phyloP scores from a whole-genome alignment of 345 rosid species.

The Eutrema yunnanense region DNA sequence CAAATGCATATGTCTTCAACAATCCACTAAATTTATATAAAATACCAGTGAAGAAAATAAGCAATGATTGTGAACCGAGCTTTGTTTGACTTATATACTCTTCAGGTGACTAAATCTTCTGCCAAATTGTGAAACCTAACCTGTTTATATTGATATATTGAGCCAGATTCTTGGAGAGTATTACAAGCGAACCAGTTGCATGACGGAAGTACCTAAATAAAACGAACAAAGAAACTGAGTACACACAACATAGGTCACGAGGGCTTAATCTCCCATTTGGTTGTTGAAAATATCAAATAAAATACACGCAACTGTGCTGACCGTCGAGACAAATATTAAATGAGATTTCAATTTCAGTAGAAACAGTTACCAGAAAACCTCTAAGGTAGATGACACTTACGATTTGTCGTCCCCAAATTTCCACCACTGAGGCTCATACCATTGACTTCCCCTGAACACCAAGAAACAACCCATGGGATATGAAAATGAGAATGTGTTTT shows the following conservation, averaged over 20 bases:
- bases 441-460: conserved; percentile 66
- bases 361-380: not conserved
- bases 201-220: conserved; percentile 82
- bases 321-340: conserved; percentile 28
- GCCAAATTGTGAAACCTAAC: conserved; percentile 28
- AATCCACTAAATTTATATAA: conserved; percentile 59
- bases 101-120: not conserved
- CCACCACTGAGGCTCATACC: conserved; percentile 99
- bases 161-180: conserved; percentile 83
- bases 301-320: conserved; percentile 60
- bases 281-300: not conserved
- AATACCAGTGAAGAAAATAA: not conserved
- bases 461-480: conserved; percentile 9
- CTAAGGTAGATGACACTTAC: conserved; percentile 45
- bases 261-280: not conserved
- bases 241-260: not conserved
- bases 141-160: conserved; percentile 85
- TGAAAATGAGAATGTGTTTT: not conserved
- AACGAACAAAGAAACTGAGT: conserved; percentile 7
- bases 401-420: conserved; percentile 90
- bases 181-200: conserved; percentile 63
- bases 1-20: conserved; percentile 78
- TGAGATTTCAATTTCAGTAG: not conserved
- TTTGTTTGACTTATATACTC: not conserved
- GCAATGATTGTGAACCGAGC: not conserved